Evolutionary conservation across 108 stramenopile species (phyloP).

Genomic region (Nitzschia palea): DNA sequence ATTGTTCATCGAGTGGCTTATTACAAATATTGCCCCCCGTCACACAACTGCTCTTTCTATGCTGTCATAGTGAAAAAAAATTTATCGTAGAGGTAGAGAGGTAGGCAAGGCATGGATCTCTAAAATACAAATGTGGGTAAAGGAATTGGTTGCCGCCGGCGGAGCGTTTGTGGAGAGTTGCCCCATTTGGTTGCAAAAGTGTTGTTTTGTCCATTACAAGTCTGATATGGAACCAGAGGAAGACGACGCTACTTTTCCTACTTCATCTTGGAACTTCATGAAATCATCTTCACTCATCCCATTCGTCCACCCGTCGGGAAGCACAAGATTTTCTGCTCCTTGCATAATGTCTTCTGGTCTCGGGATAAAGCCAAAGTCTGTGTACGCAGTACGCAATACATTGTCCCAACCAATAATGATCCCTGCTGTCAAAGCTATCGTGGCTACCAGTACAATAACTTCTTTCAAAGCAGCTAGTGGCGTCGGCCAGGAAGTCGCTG

Average conservation of each 20-base stretch:
- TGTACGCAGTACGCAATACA: slow-evolving; percentile 52
- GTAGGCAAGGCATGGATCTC: too few relatives aligned
- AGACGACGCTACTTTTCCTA: not conserved
- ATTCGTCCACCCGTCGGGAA: slow-evolving; percentile 27
- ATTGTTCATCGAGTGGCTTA: too few relatives aligned
- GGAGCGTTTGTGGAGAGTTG: too few relatives aligned
- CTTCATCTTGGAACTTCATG: slow-evolving; percentile 18
- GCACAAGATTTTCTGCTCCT: slow-evolving; percentile 15
- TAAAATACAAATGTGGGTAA: too few relatives aligned
- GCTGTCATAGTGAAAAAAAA: too few relatives aligned
- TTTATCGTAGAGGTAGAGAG: too few relatives aligned
- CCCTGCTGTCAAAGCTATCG: slow-evolving; percentile 55
- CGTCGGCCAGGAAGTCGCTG: slow-evolving; percentile 57
- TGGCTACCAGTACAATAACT: slow-evolving; percentile 53
- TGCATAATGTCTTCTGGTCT: slow-evolving; percentile 43
- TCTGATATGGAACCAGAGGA: not conserved
- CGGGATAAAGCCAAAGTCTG: slow-evolving; percentile 58
- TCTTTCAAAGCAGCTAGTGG: slow-evolving; percentile 47
- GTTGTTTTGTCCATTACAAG: too few relatives aligned
- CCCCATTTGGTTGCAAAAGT: too few relatives aligned
- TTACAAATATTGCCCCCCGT: too few relatives aligned
- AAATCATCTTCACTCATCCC: slow-evolving; percentile 27
- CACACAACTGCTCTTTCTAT: too few relatives aligned
- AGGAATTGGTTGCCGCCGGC: too few relatives aligned
- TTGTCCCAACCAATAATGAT: slow-evolving; percentile 66